Evolutionary conservation across 257 asterid genomes (phyloP), one percentile per base, ranked within the genome.

Genomic region (Solanum arcanum): DNA sequence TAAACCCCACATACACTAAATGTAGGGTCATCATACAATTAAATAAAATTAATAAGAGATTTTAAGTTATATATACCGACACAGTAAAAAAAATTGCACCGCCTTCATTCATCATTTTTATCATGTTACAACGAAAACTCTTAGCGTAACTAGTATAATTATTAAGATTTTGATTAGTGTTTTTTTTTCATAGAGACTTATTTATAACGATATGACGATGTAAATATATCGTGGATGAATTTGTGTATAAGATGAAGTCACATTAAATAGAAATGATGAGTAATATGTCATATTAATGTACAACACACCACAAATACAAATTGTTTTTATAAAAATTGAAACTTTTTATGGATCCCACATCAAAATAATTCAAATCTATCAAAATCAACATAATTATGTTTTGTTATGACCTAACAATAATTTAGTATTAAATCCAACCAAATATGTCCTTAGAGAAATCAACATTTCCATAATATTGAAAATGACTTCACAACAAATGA

Each of bases 401-500:
- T 29, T 52, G 66, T 46, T 20, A 47, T 86, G 83, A 86, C 87
- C 49, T 18, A 4, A 14, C 39, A 85, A 56, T 44, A 21, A 68
- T 11, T 23, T 46, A 35, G 14, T 49, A 52, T 23, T 35, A 37
- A 44, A 44, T 66, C 42, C 68, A 68, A 64, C 62, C 81, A 85
- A 85, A 68, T 9, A 23, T 39, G 23, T 31, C 82, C 11, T 68
- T 68, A 14, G 14, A 27, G 14, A 52, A 9, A 62, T 35, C 59
- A 59, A 33, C 87, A 62, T 62, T 66, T 64, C 87, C 29, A 85
- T 10, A n/a, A 27, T 35, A 9, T 29, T 20, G 91, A 90, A 91
- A 88, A 86, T 11, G 92, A 93, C 94, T 62, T 42, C 88, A 62
- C 92, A 89, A 87, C 89, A 31, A 89, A 74, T 64, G 12, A 81